These are phyloP conservation scores for Mesotaenium endlicherianum DNA, from an alignment of 139 green algal genomes.

Conservation along the genomic window DNA sequence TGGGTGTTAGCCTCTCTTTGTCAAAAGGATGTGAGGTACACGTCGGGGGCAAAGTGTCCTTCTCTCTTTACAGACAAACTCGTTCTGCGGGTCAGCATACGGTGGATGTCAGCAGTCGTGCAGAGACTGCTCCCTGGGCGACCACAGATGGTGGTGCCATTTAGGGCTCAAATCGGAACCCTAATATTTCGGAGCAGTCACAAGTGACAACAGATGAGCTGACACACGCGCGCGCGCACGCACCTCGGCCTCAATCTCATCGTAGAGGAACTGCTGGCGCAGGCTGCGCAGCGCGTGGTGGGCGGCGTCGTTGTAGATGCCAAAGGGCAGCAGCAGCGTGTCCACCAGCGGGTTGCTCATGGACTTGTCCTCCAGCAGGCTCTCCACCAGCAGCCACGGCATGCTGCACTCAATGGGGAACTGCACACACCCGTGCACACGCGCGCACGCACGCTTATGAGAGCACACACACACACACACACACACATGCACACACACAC, in stretches of 20 bases:
- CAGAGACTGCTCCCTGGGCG: too few relatives aligned
- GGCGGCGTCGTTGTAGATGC: constrained; percentile 47
- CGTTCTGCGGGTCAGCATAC: too few relatives aligned
- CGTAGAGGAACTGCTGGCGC: constrained; percentile 49
- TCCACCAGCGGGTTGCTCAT: constrained; percentile 2
- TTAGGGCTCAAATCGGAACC: too few relatives aligned
- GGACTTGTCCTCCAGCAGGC: background rate
- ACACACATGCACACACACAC: too few relatives aligned
- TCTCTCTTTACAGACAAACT: too few relatives aligned
- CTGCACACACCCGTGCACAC: constrained; percentile 23
- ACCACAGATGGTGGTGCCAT: too few relatives aligned
- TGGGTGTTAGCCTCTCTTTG: too few relatives aligned
- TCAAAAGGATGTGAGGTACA: too few relatives aligned
- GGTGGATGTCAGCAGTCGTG: too few relatives aligned
- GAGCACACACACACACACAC: too few relatives aligned
- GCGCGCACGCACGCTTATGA: too few relatives aligned
- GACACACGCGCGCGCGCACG: background rate
- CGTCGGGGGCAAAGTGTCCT: too few relatives aligned
- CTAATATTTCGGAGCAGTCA: background rate
- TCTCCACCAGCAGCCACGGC: constrained; percentile 5
- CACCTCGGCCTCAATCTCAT: constrained; percentile 51
- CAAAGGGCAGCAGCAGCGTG: constrained; percentile 27
- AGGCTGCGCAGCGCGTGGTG: constrained; percentile 22
- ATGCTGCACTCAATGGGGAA: constrained; percentile 31
- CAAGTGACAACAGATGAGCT: background rate